Base-by-base conservation (phyloP, 306 rosid genomes). In the Acacia confusa region DNA sequence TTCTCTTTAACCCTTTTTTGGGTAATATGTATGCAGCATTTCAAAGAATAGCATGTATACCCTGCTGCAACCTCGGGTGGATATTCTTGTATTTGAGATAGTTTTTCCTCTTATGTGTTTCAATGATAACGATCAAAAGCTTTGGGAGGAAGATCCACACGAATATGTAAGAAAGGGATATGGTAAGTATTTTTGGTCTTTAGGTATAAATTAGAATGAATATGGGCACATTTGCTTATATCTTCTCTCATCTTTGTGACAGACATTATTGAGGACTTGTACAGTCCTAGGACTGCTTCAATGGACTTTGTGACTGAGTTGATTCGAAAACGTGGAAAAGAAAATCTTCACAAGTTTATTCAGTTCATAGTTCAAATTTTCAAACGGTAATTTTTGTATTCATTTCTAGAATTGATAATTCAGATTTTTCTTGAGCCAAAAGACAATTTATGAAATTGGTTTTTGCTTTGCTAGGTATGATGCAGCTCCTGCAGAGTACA, bases 241-340 rank as follows among this genome's bases (percentile, higher is more conserved):
- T 63, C 19, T 12, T 63, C 30, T 63, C 36, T 63, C 19, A 14
- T 63, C 38, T 24, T 22, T 60, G 36, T 28, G 32, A 60, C 68
- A 63, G 68, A 63, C 68, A 63, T 63, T 27, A 63, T 63, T 63
- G 68, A 63, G 36, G 68, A 63, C 68, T 63, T 63, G 68, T 63
- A 63, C 34, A 63, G 68, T 63, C 68, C 68, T 27, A 63, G 68
- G 40, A 63, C 68, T 63, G 68, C 68, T 63, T 63, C 68, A 63
- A 63, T 63, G 68, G 68, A 63, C 17, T 63, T 63, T 63, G 68
- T 63, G 9, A 63, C 9, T 28, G 68, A 63, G 20, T 28, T 63
- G 36, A 38, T 63, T 27, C 68, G 68, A 63, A 63, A 63, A 63
- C 68, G 68, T 63, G 68, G 68, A 28, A 63, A 63, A 63, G 68